Evolutionary conservation across 192 early-diverging fungal species (phyloP).

Genomic region (Coemansia sp.): DNA sequence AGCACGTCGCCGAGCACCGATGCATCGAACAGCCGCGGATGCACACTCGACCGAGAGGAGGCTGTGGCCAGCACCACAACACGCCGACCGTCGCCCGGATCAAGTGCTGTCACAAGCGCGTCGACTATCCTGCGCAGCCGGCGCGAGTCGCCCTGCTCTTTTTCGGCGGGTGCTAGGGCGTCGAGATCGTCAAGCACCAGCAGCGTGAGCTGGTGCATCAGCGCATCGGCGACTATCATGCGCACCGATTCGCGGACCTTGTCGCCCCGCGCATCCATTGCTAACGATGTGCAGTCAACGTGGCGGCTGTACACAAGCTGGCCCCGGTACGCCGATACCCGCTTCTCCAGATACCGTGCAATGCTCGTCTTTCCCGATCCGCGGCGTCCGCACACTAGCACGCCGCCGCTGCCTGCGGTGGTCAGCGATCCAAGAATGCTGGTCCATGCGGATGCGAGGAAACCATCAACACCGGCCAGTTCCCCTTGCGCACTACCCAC

Average conservation of each 20-base stretch:
- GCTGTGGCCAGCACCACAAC: slow-evolving; percentile 47
- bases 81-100: slow-evolving; percentile 4
- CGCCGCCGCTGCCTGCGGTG: slow-evolving; percentile 39
- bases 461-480: slow-evolving; percentile 33
- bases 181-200: slow-evolving; percentile 55
- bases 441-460: slow-evolving; percentile 34
- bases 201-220: slow-evolving; percentile 24
- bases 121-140: slow-evolving; percentile 26
- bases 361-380: slow-evolving; percentile 78
- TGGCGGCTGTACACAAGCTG: slow-evolving; percentile 29
- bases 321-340: slow-evolving; percentile 10
- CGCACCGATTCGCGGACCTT: slow-evolving; percentile 23
- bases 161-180: slow-evolving; percentile 38
- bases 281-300: slow-evolving; percentile 30
- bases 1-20: slow-evolving; percentile 23
- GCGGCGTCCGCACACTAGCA: slow-evolving; percentile 69
- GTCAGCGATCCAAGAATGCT: slow-evolving; percentile 29
- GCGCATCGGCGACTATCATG: slow-evolving; percentile 9
- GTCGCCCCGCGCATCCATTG: slow-evolving; percentile 19
- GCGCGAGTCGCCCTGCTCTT: slow-evolving; percentile 30
- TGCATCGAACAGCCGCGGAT: slow-evolving; percentile 24
- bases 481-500: not conserved
- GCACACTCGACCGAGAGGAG: slow-evolving; percentile 23
- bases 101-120: slow-evolving; percentile 5
- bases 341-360: slow-evolving; percentile 46